Conservation (phyloP, 2,329 filamentous ascomycete species). For the Verticillium zaregamsianum region DNA sequence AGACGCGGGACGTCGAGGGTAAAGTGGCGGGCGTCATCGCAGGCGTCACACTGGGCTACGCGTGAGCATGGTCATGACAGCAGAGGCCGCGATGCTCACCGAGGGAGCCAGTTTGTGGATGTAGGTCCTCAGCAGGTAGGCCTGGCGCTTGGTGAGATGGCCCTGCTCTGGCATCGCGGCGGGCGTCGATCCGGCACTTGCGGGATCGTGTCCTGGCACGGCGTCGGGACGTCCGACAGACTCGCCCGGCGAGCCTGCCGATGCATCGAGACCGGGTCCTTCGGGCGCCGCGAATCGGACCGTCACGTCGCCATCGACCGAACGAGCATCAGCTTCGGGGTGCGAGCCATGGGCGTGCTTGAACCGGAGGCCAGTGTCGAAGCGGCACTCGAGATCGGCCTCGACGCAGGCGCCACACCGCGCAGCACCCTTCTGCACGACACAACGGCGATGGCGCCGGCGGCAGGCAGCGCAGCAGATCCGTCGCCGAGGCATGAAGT, state of each 20-base stretch:
- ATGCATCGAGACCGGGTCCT: not conserved
- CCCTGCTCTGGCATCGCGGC: too few species aligned
- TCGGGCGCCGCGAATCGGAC: not conserved
- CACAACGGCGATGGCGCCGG: slow-evolving; percentile 8
- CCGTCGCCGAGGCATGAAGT: not conserved
- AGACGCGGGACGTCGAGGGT: slow-evolving; percentile 40
- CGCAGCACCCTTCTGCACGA: slow-evolving; percentile 6
- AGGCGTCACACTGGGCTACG: not conserved
- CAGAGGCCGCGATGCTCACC: not conserved
- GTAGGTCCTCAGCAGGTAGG: slow-evolving; percentile 7
- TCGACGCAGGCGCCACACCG: slow-evolving; percentile 8
- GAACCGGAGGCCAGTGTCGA: slow-evolving; percentile 7
- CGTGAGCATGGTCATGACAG: not conserved
- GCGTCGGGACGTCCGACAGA: not conserved
- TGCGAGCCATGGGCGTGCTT: slow-evolving; percentile 6
- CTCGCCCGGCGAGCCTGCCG: not conserved
- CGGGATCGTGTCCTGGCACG: not conserved
- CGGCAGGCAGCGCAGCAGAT: slow-evolving; percentile 9
- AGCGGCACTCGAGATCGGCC: slow-evolving; percentile 6
- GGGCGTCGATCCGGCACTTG: not conserved
- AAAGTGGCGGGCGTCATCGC: slow-evolving; percentile 29
- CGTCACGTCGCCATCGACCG: not conserved
- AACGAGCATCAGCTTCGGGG: not conserved
- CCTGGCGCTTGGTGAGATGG: slow-evolving; percentile 6
- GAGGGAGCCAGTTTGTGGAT: slow-evolving; percentile 8